Evolutionary conservation across 768 basidiomycete genomes (phyloP), one percentile per base, ranked within the genome.

Genomic region (Suillus cothurnatus): DNA sequence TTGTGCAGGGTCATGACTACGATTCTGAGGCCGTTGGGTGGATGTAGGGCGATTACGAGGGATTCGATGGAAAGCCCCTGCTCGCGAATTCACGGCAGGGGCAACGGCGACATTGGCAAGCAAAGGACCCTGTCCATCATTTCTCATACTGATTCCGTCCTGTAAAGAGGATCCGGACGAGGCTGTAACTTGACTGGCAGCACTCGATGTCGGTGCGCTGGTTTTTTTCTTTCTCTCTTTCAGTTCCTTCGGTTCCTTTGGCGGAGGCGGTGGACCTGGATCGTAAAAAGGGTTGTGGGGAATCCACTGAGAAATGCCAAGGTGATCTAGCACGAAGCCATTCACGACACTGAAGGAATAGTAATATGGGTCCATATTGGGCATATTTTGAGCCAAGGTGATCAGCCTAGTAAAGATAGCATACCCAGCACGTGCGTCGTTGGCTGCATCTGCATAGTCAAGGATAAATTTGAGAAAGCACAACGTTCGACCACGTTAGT

Each of bases 361-460:
- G 70, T 79, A 91, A 11, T 71, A 70, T 28, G 71, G 61, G 0
- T 72, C 39, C 23, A 70, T 71, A 55, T 81, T 73, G 1, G 80
- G 78, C 64, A 80, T 76, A 14, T 70, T 60, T 34, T 71, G 65
- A 21, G 81, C 74, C 81, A 91, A 84, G 9, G 64, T 66, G 6
- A 73, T 63, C 11, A 93, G 78, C 38, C 73, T 80, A 36, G 69
- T 73, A 73, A 86, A 88, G 28, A 93, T 67, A 1, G 76, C 67
- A 67, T 85, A 85, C 15, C 86, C 89, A 4, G 90, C 84, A 70
- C 89, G 86, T 2, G 88, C 87, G 69, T 94, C 92, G 71, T 90
- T 89, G 38, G 82, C 84, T 4, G 89, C 92, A 76, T 93, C 91
- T 90, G 67, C 31, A 26, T 61, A 55, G 34, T 45, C 19, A 59